A percentile compares a stretch with the other conserved stretches of the same genome.
Conservation (phyloP, 2,329 filamentous ascomycete genomes). For the Nigrospora oryzae region DNA sequence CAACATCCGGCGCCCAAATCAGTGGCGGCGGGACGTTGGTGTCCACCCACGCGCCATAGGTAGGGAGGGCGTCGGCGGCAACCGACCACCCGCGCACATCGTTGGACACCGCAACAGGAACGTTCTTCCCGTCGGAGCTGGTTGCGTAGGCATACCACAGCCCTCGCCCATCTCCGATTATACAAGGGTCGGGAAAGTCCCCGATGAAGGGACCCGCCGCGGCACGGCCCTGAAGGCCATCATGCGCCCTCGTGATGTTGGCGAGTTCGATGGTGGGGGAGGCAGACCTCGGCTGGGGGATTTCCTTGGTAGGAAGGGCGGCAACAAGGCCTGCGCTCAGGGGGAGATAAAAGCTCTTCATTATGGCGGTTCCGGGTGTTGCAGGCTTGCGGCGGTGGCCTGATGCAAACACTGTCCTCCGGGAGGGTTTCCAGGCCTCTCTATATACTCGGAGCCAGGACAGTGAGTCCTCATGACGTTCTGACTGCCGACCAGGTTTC, state of each 20-base stretch:
- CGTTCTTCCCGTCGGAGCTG: constrained; percentile 15
- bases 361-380: not conserved
- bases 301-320: constrained; percentile 8
- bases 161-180: constrained; percentile 16
- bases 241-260: constrained; percentile 14
- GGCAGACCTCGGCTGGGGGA: not conserved
- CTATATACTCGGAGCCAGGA: too few species aligned
- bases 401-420: too few species aligned
- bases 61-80: constrained; percentile 16
- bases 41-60: constrained; percentile 18
- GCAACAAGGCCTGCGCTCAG: constrained; percentile 12
- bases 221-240: constrained; percentile 8
- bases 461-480: not conserved
- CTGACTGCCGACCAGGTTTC: too few species aligned
- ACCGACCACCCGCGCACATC: constrained; percentile 17
- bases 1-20: constrained; percentile 21
- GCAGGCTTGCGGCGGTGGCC: too few species aligned
- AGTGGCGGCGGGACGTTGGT: constrained; percentile 6
- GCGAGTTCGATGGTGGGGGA: constrained; percentile 11
- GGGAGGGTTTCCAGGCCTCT: too few species aligned
- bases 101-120: constrained; percentile 17
- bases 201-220: constrained; percentile 14
- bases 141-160: constrained; percentile 21
- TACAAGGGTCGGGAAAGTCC: constrained; percentile 18
- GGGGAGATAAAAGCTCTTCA: constrained; percentile 14